Base-by-base conservation (phyloP, 352 stramenopile genomes). In the Thalassiosira exigua region DNA sequence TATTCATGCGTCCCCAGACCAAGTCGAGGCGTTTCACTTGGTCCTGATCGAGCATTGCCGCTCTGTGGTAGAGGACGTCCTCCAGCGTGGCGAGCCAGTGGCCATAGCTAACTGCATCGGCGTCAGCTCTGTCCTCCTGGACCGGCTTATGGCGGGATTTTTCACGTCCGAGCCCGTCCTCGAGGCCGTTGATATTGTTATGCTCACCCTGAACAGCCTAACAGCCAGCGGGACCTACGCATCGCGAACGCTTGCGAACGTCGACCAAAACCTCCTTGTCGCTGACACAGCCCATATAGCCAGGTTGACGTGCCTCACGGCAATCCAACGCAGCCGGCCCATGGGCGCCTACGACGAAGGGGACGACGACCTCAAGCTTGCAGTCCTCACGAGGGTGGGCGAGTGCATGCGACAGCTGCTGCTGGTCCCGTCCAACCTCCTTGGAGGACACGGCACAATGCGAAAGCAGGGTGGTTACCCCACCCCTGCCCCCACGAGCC, bases 21-120 rank as follows among this genome's bases (percentile, higher is more conserved):
- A 95, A 80, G 90, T 94, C 29, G 80, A 90, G 52, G 85, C 87
- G 41, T 93, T 92, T 62, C 87, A 94, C 48, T 51, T 94, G 27
- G 79, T 92, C 0, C 62, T 94, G 36, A 85, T 93, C 46, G 89
- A 94, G 65, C 75, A 91, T n/a, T 91, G 86, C 48, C 65, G 69
- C 21, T 79, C 73, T 7, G 84, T 89, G 29, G 77, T 93, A 5
- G 83, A 91, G 60, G 87, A 94, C 72, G 82, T 80, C 2, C 61
- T 92, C 44, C 80, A 94, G 53, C 53, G 84, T 17, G 85, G 88
- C 9, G 85, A 93, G 56, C 69, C 75, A 11, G 74, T 91, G 33
- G 79, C 85, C 57, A 78, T 95, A 48, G 82, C 85, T 51, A 92
- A 91, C 61, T 91, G 89, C 67, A 84, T 93, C 30, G 88, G 86